Base-by-base conservation (phyloP, 2,329 filamentous ascomycete species). In the Epichloe coenophiala region DNA sequence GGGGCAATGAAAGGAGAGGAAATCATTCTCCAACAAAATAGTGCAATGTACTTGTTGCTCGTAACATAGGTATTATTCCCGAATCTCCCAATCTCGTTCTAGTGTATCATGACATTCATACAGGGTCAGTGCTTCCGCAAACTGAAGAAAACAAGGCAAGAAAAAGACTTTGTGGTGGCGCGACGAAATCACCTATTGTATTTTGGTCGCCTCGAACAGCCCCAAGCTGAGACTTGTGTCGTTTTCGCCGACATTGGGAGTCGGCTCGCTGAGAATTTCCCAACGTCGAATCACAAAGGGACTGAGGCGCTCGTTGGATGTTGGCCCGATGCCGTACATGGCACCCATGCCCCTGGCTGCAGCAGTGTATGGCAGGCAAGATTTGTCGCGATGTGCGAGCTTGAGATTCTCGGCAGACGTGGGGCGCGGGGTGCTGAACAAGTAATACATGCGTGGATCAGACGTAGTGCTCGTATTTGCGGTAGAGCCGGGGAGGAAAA, bases 191-290 rank as follows among this genome's bases (percentile, higher is more conserved):
- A 38, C 8, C 56, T 54, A 70, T 55, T 70, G 66, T 46, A 73
- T 63, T 60, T 72, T 77, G 55, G 77, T 76, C 3, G 86, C 83
- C 51, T 83, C 83, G 64, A 90, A 90, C 19, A 90, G 65, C 15
- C 75, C 77, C 58, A 90, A 66, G 62, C 80, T 88, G 54, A 90
- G 68, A 59, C 82, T 83, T 23, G 84, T 87, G 61, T 90, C 86
- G 61, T 90, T 90, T 59, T 84, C 82, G 23, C 79, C 81, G 21
- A 86, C 74, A 49, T 80, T 81, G 1, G 83, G 83, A 17, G 84
- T 84, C 15, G 78, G 77, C 59, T 89, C 86, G 54, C 81, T 83
- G 47, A 90, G 70, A 50, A 86, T 73, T 64, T 90, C 86, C 86
- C 86, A 91, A 42, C 81, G 71, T 19, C 82, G 74, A 45, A 86